phyloP scores from a whole-genome alignment of 2,329 filamentous ascomycete genomes.

The Cladosporium colombiae region DNA sequence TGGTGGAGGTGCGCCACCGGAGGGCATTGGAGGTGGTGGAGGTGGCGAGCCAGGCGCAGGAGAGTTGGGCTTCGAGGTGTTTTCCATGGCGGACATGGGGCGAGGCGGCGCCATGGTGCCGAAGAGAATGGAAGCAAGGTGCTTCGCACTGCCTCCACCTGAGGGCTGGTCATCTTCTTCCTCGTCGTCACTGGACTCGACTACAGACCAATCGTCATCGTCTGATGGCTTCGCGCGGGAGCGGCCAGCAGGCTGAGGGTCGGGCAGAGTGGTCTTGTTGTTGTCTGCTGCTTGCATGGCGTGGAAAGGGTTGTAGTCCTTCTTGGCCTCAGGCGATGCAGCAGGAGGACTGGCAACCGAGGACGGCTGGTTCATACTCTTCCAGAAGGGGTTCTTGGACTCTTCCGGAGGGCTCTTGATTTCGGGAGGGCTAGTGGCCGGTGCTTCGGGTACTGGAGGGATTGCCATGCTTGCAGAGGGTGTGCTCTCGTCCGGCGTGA shows the following conservation, averaged over 20 bases:
- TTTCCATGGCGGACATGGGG: constrained; percentile 74
- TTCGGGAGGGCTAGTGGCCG: constrained; percentile 27
- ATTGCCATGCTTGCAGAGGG: constrained; percentile 60
- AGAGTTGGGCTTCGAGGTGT: constrained; percentile 47
- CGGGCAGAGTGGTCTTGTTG: constrained; percentile 56
- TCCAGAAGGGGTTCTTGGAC: constrained; percentile 94
- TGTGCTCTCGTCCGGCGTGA: constrained; percentile 62
- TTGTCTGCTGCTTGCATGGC: constrained; percentile 63
- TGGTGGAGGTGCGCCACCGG: constrained; percentile 43
- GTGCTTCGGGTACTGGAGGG: constrained; percentile 51
- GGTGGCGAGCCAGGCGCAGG: constrained; percentile 41
- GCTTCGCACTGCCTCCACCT: constrained; percentile 80
- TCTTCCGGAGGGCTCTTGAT: constrained; percentile 55
- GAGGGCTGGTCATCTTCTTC: constrained; percentile 76
- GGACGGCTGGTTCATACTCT: constrained; percentile 72
- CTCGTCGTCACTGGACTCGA: constrained; percentile 72
- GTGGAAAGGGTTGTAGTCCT: constrained; percentile 95
- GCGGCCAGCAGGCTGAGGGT: constrained; percentile 48
- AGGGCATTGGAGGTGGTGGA: constrained; percentile 47
- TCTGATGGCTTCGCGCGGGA: constrained; percentile 57
- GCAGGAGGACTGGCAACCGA: constrained; percentile 44
- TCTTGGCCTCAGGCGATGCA: constrained; percentile 40
- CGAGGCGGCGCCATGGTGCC: constrained; percentile 95
- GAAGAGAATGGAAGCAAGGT: constrained; percentile 91
- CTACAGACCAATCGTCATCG: constrained; percentile 79